Evolutionary conservation across 108 stramenopile genomes (phyloP).

Genomic region (Cyclotella choctawhatcheeana): DNA sequence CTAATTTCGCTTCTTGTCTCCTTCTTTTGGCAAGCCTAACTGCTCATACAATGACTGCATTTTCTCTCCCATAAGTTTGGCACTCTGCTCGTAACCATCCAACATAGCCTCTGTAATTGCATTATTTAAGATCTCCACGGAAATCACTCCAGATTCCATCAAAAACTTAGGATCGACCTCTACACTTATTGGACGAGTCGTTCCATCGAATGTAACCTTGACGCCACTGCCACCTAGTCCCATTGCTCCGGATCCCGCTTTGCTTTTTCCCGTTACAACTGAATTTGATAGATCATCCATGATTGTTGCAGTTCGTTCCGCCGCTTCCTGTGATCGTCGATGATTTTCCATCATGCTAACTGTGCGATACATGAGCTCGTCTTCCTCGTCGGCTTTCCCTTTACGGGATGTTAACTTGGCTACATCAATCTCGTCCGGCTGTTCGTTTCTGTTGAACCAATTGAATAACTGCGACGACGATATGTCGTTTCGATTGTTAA

Average conservation of each 20-base stretch:
- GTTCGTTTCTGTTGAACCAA: constrained; percentile 24
- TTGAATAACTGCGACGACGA: neutral
- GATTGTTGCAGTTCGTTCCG: constrained; percentile 37
- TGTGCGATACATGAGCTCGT: constrained; percentile 39
- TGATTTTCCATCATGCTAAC: constrained; percentile 53
- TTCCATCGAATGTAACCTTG: constrained; percentile 49
- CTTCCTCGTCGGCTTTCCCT: neutral
- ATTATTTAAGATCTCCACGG: constrained; percentile 33
- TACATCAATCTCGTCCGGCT: neutral
- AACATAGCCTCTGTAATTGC: constrained; percentile 48
- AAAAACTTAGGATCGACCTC: constrained; percentile 48
- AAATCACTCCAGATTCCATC: constrained; percentile 21
- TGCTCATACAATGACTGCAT: constrained; percentile 48
- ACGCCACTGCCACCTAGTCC: constrained; percentile 33
- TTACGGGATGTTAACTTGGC: neutral
- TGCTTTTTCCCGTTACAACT: constrained; percentile 37
- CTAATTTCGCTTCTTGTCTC: neutral
- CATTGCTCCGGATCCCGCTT: constrained; percentile 15
- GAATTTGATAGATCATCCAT: constrained; percentile 43
- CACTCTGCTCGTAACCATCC: constrained; percentile 38
- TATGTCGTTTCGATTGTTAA: neutral
- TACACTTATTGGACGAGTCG: constrained; percentile 33
- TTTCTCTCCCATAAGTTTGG: constrained; percentile 43
- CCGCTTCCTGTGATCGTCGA: constrained; percentile 44
- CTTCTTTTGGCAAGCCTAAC: constrained; percentile 44